These are phyloP conservation scores for Coprinopsis sp. DNA, from an alignment of 768 basidiomycete genomes.

Conservation along the genomic window DNA sequence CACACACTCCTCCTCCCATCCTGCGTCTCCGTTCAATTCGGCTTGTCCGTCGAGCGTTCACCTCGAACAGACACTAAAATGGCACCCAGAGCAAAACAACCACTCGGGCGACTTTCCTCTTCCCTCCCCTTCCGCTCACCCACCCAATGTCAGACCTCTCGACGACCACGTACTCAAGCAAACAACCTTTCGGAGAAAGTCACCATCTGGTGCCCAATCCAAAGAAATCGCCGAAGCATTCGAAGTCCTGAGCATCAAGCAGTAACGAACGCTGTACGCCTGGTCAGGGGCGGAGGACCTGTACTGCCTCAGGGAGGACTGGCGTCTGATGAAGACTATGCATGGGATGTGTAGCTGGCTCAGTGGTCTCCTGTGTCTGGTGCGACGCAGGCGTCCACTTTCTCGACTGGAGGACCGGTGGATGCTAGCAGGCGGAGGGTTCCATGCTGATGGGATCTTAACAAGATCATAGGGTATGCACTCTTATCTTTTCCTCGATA, in stretches of 20 bases:
- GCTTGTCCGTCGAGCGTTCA: slow-evolving; percentile 10
- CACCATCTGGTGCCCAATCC: slow-evolving; percentile 82
- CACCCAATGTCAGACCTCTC: too few species aligned
- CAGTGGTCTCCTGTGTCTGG: slow-evolving; percentile 42
- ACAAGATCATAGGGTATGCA: slow-evolving; percentile 84
- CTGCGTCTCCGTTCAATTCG: too few species aligned
- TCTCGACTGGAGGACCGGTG: slow-evolving; percentile 47
- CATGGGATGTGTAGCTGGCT: slow-evolving; percentile 32
- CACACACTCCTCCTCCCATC: too few species aligned
- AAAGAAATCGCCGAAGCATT: slow-evolving; percentile 97
- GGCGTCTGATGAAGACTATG: slow-evolving; percentile 38
- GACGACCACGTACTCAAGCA: too few species aligned
- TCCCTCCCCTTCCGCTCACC: too few species aligned
- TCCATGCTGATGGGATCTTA: slow-evolving; percentile 76
- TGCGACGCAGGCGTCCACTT: slow-evolving; percentile 51
- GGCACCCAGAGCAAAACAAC: slow-evolving; percentile 90
- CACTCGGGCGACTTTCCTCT: slow-evolving; percentile 87
- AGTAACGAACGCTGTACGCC: slow-evolving; percentile 84
- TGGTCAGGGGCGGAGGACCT: slow-evolving; percentile 95
- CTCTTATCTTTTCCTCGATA: neutral
- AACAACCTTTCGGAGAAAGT: too few species aligned
- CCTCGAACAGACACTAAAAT: slow-evolving; percentile 66
- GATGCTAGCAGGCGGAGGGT: slow-evolving; percentile 46
- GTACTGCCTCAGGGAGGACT: slow-evolving; percentile 71
- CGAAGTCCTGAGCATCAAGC: slow-evolving; percentile 85